phyloP scores from a whole-genome alignment of 2,329 filamentous ascomycete species.

The Paraconiothyrium sp. region DNA sequence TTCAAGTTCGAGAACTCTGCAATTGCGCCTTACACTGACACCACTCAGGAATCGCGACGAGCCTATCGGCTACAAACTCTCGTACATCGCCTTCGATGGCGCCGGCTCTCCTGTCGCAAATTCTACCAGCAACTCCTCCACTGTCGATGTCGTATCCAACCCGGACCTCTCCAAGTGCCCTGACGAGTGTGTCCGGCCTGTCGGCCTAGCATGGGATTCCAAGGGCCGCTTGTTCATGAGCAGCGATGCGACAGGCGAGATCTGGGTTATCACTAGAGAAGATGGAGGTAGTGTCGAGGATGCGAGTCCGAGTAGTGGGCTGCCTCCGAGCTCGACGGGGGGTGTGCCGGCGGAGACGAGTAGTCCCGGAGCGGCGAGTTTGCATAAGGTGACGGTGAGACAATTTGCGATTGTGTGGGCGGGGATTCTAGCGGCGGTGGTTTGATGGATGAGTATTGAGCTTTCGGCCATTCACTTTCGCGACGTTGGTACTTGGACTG shows the following conservation, averaged over 20 bases:
- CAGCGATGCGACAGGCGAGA: conserved; percentile 71
- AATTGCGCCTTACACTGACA: conserved; percentile 9
- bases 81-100: conserved; percentile 55
- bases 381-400: neutral
- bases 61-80: conserved; percentile 63
- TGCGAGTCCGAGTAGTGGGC: conserved; percentile 29
- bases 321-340: conserved; percentile 20
- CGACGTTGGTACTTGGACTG: neutral
- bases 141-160: conserved; percentile 66
- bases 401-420: conserved; percentile 22
- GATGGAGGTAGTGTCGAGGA: conserved; percentile 43
- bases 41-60: conserved; percentile 54
- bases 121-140: conserved; percentile 58
- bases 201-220: conserved; percentile 63
- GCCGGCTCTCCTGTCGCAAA: conserved; percentile 57
- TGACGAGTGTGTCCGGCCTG: conserved; percentile 68
- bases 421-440: conserved; percentile 23
- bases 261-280: conserved; percentile 62
- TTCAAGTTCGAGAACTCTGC: neutral
- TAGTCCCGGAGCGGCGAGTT: conserved; percentile 2
- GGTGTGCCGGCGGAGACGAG: neutral
- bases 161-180: conserved; percentile 64
- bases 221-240: conserved; percentile 69
- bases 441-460: neutral
- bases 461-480: neutral